Conservation (phyloP, 768 basidiomycete genomes). For the Tephrocybe rancida region DNA sequence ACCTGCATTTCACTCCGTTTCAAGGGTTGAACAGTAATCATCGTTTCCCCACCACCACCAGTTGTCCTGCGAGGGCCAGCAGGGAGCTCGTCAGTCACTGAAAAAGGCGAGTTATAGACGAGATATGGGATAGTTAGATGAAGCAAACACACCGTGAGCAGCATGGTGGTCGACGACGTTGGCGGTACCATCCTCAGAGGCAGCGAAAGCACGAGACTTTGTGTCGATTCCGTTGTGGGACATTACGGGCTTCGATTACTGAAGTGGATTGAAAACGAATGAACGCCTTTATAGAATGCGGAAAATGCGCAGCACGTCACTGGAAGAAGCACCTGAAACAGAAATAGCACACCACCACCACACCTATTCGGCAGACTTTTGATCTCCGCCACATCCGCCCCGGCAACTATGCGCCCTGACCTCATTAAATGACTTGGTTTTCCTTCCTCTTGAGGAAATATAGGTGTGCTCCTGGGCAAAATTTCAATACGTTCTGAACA, state of each 20-base stretch:
- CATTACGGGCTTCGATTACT: constrained; percentile 14
- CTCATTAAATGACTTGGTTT: too few relatives aligned
- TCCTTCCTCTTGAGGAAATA: background rate
- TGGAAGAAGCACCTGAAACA: background rate
- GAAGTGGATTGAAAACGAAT: background rate
- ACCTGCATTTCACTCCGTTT: constrained; percentile 90
- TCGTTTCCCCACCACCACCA: constrained; percentile 34
- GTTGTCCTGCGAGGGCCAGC: constrained; percentile 32
- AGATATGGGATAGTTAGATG: constrained; percentile 1
- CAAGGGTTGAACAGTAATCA: constrained; percentile 85
- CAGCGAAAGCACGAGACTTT: constrained; percentile 54
- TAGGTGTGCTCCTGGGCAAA: background rate
- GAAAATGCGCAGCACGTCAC: constrained; percentile 4
- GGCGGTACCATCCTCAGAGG: constrained; percentile 39
- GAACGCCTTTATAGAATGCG: constrained; percentile 14
- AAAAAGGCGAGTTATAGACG: background rate
- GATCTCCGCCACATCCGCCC: background rate
- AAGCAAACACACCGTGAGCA: constrained; percentile 54
- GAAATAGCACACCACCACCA: background rate
- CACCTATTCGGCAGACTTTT: background rate
- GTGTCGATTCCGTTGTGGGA: constrained; percentile 39
- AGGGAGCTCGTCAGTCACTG: constrained; percentile 67
- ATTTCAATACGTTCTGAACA: too few relatives aligned
- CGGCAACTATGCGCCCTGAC: background rate
- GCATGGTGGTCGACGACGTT: constrained; percentile 79